Conservation (phyloP, 768 basidiomycete genomes). For the Rhodotorula kratochvilovae region DNA sequence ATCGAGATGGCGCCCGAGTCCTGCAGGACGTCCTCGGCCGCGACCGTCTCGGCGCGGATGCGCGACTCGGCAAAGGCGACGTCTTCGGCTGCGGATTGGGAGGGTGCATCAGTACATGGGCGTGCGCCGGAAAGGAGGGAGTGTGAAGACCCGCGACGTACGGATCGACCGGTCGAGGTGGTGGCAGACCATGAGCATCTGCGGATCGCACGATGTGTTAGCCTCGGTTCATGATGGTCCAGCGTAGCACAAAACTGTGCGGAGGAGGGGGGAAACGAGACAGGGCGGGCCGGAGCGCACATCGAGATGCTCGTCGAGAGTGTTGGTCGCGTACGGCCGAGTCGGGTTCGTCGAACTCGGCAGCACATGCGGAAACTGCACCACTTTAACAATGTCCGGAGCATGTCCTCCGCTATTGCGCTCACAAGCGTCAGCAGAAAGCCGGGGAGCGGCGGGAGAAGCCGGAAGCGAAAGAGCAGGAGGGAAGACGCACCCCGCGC, state of each 20-base stretch:
- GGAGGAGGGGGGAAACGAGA: no score
- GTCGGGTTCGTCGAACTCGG: constrained; percentile 98
- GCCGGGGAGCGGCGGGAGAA: neutral
- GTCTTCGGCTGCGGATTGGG: constrained; percentile 72
- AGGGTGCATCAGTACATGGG: neutral
- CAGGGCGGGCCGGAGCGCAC: constrained; percentile 52
- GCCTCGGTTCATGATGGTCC: neutral
- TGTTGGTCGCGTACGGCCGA: constrained; percentile 82
- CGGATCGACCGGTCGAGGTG: constrained; percentile 68
- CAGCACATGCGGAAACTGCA: constrained; percentile 73
- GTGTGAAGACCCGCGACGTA: neutral
- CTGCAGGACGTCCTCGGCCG: constrained; percentile 78
- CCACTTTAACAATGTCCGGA: constrained; percentile 50
- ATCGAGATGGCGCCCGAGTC: constrained; percentile 80
- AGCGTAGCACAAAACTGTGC: no score
- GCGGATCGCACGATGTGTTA: neutral
- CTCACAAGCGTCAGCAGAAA: neutral
- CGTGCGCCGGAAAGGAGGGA: neutral
- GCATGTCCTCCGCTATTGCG: constrained; percentile 81
- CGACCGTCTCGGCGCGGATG: constrained; percentile 92
- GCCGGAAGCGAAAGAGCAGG: neutral
- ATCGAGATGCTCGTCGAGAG: constrained; percentile 93
- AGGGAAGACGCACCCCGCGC: constrained; percentile 19
- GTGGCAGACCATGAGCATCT: constrained; percentile 99
- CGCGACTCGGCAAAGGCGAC: constrained; percentile 93